phyloP scores from a whole-genome alignment of 495 filamentous ascomycete species.

The Podospora conica region DNA sequence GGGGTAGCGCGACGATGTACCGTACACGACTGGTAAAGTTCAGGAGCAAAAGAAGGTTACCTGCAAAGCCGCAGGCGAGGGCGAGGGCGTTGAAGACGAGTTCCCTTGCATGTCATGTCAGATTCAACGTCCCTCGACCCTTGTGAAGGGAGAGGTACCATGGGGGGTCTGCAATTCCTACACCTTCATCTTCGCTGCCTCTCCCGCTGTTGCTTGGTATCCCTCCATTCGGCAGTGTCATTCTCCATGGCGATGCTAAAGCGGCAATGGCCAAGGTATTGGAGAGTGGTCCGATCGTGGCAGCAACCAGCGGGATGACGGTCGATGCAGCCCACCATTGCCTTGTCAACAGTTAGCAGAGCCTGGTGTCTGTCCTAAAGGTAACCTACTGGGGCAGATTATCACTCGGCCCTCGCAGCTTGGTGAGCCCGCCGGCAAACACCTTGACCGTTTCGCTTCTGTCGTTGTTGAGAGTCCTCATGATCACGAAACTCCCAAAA shows the following conservation, averaged over 20 bases:
- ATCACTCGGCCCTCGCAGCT: slow-evolving; percentile 31
- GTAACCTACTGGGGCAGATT: slow-evolving; percentile 32
- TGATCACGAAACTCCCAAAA: neutral
- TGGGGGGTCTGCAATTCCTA: slow-evolving; percentile 47
- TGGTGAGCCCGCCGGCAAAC: slow-evolving; percentile 17
- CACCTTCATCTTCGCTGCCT: slow-evolving; percentile 43
- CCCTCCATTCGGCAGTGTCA: slow-evolving; percentile 33
- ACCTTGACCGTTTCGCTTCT: slow-evolving; percentile 9
- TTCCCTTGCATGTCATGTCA: slow-evolving; percentile 19
- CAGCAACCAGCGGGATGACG: slow-evolving; percentile 66
- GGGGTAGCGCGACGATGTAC: slow-evolving; percentile 67
- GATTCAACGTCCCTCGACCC: neutral
- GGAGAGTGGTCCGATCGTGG: slow-evolving; percentile 64
- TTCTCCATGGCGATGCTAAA: slow-evolving; percentile 60
- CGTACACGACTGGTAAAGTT: slow-evolving; percentile 70
- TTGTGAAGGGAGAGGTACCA: slow-evolving; percentile 34
- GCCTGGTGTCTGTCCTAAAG: neutral
- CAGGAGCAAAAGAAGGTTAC: slow-evolving; percentile 66
- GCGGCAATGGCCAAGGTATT: slow-evolving; percentile 74
- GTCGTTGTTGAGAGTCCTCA: neutral
- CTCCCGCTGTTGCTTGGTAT: slow-evolving; percentile 27
- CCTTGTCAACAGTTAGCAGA: neutral
- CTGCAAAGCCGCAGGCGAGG: slow-evolving; percentile 58
- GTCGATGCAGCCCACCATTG: slow-evolving; percentile 76
- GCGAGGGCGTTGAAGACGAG: slow-evolving; percentile 59